A percentile compares a stretch with the other conserved stretches of the same genome.
Conservation (phyloP, 345 rosid genomes). For the Camelina laxa region DNA sequence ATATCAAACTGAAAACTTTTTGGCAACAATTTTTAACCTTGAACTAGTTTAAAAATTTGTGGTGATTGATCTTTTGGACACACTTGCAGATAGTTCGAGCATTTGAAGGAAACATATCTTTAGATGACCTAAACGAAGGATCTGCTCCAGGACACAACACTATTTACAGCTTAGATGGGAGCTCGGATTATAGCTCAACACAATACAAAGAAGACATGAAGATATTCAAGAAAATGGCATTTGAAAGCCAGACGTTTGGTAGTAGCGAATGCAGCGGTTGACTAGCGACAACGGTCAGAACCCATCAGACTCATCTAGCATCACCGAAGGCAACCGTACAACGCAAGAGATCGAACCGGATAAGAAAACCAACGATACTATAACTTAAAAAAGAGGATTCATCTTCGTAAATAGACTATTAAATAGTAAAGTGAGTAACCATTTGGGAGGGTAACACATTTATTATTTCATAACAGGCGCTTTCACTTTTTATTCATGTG, state of each 20-base stretch:
- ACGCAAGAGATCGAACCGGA: constrained; percentile 55
- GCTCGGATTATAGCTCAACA: constrained; percentile 64
- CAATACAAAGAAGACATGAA: constrained; percentile 74
- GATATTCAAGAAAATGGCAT: constrained; percentile 68
- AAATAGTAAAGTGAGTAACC: too few species aligned
- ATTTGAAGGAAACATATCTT: constrained; percentile 72
- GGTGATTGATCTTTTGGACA: constrained; percentile 1
- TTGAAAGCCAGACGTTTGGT: constrained; percentile 61
- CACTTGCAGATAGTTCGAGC: constrained; percentile 72
- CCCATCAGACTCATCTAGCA: constrained; percentile 60
- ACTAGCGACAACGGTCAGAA: constrained; percentile 54
- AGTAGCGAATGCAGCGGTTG: constrained; percentile 58
- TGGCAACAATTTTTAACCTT: not conserved
- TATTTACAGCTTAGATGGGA: constrained; percentile 51
- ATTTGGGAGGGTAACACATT: too few species aligned
- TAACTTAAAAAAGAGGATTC: constrained; percentile 5
- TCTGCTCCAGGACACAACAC: constrained; percentile 56
- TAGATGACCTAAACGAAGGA: constrained; percentile 68
- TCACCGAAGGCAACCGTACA: constrained; percentile 57
- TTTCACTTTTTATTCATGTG: too few species aligned
- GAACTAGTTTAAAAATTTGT: not conserved
- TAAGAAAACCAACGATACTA: constrained; percentile 34
- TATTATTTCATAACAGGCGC: too few species aligned
- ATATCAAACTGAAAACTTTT: not conserved
- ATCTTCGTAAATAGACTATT: too few species aligned